phyloP scores from a whole-genome alignment of 148 eudicot species.

The Oxyria digyna region DNA sequence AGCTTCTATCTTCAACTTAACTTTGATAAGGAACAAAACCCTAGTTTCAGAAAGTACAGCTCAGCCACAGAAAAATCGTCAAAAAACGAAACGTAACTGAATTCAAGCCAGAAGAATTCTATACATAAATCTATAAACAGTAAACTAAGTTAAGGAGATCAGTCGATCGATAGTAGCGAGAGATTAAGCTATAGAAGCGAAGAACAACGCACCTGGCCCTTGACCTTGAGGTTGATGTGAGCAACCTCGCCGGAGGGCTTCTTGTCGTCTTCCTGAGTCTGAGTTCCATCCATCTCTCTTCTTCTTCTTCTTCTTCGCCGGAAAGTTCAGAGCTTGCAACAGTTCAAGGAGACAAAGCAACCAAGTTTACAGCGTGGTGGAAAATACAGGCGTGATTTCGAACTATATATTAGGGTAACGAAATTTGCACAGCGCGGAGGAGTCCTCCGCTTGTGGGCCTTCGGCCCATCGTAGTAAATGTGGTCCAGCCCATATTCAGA shows the following conservation, averaged over 20 bases:
- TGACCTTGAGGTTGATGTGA: constrained; percentile 41
- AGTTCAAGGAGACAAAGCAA: neutral
- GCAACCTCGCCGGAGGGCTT: constrained; percentile 34
- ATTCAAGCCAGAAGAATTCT: neutral
- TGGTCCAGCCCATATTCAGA: neutral
- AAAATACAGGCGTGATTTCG: too few relatives aligned
- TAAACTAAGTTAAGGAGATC: neutral
- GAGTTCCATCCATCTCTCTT: constrained; percentile 8
- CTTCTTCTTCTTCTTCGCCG: constrained; percentile 3
- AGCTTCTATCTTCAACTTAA: neutral
- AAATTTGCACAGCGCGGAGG: neutral
- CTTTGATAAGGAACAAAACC: neutral
- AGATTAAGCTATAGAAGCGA: neutral
- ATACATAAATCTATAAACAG: neutral
- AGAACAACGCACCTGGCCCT: constrained; percentile 31
- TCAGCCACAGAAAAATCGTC: neutral
- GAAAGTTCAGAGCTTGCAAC: neutral
- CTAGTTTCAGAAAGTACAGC: neutral
- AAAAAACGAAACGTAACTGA: neutral
- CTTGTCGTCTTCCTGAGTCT: constrained; percentile 29
- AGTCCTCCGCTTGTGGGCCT: neutral
- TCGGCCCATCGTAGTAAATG: neutral
- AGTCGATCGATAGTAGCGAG: neutral
- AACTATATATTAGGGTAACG: neutral
- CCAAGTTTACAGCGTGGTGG: neutral